Conservation (phyloP, 1,139 yeast species). For the Taphrina pruni region DNA sequence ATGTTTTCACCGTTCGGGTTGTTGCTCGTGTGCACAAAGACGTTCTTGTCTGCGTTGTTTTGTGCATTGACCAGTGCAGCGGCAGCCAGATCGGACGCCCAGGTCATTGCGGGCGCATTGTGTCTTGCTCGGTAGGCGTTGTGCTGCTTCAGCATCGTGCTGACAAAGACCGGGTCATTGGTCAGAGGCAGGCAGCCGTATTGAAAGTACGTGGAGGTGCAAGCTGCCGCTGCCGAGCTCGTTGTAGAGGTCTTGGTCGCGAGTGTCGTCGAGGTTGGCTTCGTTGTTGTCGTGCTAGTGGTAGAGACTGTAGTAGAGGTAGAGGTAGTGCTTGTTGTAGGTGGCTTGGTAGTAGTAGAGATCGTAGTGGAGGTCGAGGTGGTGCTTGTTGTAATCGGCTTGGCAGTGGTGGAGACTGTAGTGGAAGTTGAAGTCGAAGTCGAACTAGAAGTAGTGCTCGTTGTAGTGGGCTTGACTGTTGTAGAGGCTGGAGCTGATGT, state of each 20-base stretch:
- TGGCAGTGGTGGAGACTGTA: neutral
- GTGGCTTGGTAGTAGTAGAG: conserved; percentile 42
- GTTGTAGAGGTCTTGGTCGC: conserved; percentile 41
- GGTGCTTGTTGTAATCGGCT: neutral
- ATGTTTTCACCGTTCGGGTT: conserved; percentile 74
- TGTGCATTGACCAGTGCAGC: conserved; percentile 70
- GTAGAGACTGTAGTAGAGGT: conserved; percentile 16
- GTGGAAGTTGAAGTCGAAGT: neutral
- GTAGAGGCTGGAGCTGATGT: conserved; percentile 2
- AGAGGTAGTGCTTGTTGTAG: conserved; percentile 40
- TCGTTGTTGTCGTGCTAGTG: conserved; percentile 43
- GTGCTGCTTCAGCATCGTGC: conserved; percentile 59
- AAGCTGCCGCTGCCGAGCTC: conserved; percentile 44
- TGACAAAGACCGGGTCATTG: conserved; percentile 47
- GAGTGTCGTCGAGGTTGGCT: conserved; percentile 35
- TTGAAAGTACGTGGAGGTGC: conserved; percentile 45
- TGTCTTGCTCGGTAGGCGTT: conserved; percentile 67
- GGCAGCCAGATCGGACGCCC: conserved; percentile 63
- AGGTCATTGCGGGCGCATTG: conserved; percentile 61
- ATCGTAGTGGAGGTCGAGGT: conserved; percentile 28
- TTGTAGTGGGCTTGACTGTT: conserved; percentile 30
- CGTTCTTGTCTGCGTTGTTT: conserved; percentile 68
- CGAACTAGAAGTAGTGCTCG: conserved; percentile 43
- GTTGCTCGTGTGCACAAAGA: conserved; percentile 75
- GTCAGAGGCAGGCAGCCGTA: conserved; percentile 32